phyloP scores from a whole-genome alignment of 192 early-diverging fungal genomes.

The Linnemannia elongata region DNA sequence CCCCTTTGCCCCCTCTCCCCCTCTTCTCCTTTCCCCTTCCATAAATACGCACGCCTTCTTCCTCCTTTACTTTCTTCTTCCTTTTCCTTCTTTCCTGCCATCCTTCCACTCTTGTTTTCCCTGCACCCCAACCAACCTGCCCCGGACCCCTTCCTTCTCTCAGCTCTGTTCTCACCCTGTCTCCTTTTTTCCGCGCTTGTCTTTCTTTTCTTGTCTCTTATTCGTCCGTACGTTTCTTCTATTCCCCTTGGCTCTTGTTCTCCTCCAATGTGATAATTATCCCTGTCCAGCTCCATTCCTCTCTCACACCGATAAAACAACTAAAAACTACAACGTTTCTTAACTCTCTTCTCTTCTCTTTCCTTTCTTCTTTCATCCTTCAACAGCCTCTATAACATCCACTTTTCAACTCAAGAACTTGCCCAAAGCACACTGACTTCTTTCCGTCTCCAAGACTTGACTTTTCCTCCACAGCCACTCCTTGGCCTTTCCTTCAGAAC shows the following conservation, averaged over 20 bases:
- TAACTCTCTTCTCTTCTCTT: not conserved
- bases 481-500: not conserved
- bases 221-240: constrained; percentile 10
- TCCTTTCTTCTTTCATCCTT: not conserved
- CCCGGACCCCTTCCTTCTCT: not conserved
- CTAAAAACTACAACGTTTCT: not conserved
- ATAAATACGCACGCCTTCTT: constrained; percentile 4
- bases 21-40: constrained; percentile 9
- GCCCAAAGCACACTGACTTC: not conserved
- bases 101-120: not conserved
- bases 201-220: constrained; percentile 3
- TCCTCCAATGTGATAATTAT: not conserved
- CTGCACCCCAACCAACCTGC: not conserved
- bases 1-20: not conserved
- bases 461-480: not conserved
- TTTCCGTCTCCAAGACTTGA: not conserved
- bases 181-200: not conserved
- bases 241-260: not conserved
- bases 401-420: not conserved
- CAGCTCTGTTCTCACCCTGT: not conserved
- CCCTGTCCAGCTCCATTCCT: not conserved
- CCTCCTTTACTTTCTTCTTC: not conserved
- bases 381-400: not conserved
- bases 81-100: not conserved
- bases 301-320: not conserved